Conservation (phyloP, 2,329 filamentous ascomycete genomes). For the Alternaria sp. region DNA sequence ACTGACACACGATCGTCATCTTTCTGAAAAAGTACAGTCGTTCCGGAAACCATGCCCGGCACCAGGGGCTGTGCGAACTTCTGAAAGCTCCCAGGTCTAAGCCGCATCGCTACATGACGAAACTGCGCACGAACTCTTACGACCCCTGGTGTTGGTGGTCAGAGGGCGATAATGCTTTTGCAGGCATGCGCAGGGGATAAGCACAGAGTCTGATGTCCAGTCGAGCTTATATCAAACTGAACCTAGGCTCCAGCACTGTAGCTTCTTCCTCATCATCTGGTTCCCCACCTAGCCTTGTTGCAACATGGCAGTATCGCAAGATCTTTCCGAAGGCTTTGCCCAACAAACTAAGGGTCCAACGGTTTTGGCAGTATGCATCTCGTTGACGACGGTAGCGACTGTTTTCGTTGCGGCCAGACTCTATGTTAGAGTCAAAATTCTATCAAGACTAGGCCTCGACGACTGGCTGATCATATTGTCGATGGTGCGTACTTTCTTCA, state of each 20-base stretch:
- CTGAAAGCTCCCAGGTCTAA: not conserved
- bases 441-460: not conserved
- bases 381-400: not conserved
- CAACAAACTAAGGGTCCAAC: not conserved
- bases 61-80: not conserved
- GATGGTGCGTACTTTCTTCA: not conserved
- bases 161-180: not conserved
- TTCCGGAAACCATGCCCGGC: not conserved
- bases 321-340: not conserved
- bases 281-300: not conserved
- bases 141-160: not conserved
- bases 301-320: not conserved
- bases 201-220: not conserved
- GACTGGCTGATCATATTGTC: not conserved
- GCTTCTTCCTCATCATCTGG: not conserved
- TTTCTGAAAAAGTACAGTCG: not conserved
- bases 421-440: not conserved
- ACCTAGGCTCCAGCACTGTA: not conserved
- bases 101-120: not conserved
- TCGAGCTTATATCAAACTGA: not conserved
- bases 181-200: not conserved
- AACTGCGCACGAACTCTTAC: not conserved
- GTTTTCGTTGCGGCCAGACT: not conserved
- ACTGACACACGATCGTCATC: not conserved
- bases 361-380: not conserved